Base-by-base conservation (phyloP, 2,329 filamentous ascomycete species). In the Ophiostoma novo-ulmi region DNA sequence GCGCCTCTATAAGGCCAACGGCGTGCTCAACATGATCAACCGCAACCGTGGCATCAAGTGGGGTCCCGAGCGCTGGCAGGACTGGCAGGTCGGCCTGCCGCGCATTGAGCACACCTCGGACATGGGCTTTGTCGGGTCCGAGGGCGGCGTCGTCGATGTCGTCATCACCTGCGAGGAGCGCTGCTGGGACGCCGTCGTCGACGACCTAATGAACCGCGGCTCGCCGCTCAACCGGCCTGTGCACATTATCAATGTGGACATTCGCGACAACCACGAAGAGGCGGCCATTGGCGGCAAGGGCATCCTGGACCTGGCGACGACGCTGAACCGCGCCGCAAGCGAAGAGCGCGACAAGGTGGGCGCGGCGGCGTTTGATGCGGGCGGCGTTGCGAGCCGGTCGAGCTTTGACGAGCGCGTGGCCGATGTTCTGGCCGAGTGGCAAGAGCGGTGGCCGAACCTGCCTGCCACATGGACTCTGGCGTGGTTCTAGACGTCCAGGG, bases 191-290 rank as follows among this genome's bases (percentile, higher is more conserved):
- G 94, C 95, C 5, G 95, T 99, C 44, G 87, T 99, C 13, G 95
- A 99, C 76, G 94, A 99, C 78, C 83, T 99, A 69, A 87, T 97
- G 73, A 91, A 89, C 76, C 88, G 96, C 73, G 95, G 94, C 8
- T 88, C 91, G 0, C 91, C 92, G 3, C 83, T 99, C 71, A 99
- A 99, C 79, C 85, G 93, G 1, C 94, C 95, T 0, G 95, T 99
- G 0, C 95, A 99, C 78, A 92, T 99, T 71, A 97, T 99, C 83
- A 99, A 99, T 76, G 91, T 99, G 70, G 95, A 99, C 78, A 99
- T 99, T 77, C 94, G 91, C 79, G 95, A 99, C 81, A 99, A 98
- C 77, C 95, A 98, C 77, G 94, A 99, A 79, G 95, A 99, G 80
- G 95, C 95, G 0, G 85, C 94, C 31, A 87, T 97, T 1, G 95